phyloP scores from a whole-genome alignment of 257 asterid species.

The Fraxinus cuspidata region DNA sequence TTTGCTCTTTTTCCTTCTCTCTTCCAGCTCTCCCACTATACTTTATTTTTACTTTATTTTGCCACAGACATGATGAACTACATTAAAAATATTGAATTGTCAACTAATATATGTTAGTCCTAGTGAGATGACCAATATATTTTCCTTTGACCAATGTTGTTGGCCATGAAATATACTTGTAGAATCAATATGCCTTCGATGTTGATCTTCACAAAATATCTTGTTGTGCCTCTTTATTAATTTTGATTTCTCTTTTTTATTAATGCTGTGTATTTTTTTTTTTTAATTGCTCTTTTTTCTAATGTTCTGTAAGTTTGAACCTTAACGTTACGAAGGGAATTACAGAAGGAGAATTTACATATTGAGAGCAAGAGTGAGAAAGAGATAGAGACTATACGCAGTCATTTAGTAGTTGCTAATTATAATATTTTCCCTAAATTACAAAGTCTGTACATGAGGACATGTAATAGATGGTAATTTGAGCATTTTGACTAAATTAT shows the following conservation, averaged over 20 bases:
- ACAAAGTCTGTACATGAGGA: not conserved
- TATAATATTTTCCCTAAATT: not conserved
- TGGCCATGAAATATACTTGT: too few relatives aligned
- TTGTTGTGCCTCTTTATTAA: too few relatives aligned
- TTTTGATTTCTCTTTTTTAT: too few relatives aligned
- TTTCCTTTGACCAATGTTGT: too few relatives aligned
- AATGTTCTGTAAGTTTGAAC: not conserved
- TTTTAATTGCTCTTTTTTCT: not conserved
- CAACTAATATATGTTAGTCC: not conserved
- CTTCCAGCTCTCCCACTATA: too few relatives aligned
- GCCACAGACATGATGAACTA: not conserved
- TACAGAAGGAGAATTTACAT: not conserved
- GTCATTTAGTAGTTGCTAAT: not conserved
- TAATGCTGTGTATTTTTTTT: too few relatives aligned
- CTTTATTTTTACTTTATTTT: conserved; percentile 5
- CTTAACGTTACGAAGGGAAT: not conserved
- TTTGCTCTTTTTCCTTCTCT: too few relatives aligned
- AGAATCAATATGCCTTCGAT: too few relatives aligned
- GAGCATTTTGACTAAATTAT: not conserved
- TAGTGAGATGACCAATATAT: too few relatives aligned
- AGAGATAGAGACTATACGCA: not conserved
- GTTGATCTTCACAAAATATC: too few relatives aligned
- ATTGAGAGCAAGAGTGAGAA: not conserved
- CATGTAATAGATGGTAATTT: not conserved
- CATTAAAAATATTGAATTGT: not conserved